Percentiles rank a stretch among this genome's conserved stretches.
phyloP scores from a whole-genome alignment of 139 green algal genomes.

The Marvania coccoides region DNA sequence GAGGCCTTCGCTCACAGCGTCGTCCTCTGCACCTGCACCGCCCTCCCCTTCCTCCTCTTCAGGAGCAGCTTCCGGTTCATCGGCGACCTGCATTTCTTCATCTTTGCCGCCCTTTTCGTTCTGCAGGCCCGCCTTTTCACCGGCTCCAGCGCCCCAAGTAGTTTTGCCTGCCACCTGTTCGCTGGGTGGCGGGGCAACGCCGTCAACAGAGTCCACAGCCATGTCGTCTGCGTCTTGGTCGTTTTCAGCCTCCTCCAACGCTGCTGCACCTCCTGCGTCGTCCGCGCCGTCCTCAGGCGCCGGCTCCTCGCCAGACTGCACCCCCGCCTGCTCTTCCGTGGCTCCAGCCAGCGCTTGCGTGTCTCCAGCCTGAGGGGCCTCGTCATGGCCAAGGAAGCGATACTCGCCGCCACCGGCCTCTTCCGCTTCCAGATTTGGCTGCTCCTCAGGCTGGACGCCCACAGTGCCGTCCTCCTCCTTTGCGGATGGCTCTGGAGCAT shows the following conservation, averaged over 20 bases:
- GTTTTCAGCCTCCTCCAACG: not conserved
- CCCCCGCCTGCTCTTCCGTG: conserved; percentile 81
- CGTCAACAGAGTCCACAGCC: not conserved
- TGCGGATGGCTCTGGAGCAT: conserved; percentile 29
- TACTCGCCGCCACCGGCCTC: conserved; percentile 35
- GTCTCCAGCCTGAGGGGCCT: conserved; percentile 21
- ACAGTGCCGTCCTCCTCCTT: conserved; percentile 15
- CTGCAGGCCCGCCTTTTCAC: conserved; percentile 13
- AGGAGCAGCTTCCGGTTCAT: conserved; percentile 2
- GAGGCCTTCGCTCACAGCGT: not conserved
- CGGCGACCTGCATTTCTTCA: conserved; percentile 2
- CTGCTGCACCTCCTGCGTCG: not conserved
- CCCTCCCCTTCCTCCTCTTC: conserved; percentile 21
- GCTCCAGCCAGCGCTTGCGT: conserved; percentile 67
- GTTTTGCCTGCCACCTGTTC: not conserved
- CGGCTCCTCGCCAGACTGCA: conserved; percentile 6
- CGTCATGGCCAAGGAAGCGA: conserved; percentile 43
- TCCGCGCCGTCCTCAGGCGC: not conserved
- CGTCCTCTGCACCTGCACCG: conserved; percentile 5
- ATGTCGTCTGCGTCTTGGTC: conserved; percentile 18
- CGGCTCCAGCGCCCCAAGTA: conserved; percentile 17
- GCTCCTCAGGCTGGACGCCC: conserved; percentile 1
- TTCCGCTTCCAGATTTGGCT: not conserved
- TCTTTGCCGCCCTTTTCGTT: not conserved
- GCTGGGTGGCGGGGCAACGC: not conserved